Evolutionary conservation across 352 stramenopile species (phyloP), one percentile per base, ranked within the genome.

Genomic region (Pseudoperonospora humuli): DNA sequence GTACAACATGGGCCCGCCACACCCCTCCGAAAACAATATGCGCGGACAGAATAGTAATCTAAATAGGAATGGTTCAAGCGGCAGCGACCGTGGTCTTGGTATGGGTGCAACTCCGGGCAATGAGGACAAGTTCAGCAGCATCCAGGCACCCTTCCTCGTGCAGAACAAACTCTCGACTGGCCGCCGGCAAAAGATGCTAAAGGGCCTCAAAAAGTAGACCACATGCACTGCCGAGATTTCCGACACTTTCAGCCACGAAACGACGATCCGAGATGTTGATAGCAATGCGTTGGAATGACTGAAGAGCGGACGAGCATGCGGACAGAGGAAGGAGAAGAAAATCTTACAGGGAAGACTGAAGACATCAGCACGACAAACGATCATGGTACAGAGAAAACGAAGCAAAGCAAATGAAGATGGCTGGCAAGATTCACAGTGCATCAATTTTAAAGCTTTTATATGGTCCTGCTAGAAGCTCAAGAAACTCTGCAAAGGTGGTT

Each of bases 131-230:
- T 90, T 85, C 51, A 86, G 71, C 67, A 87, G 64, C 52, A 90
- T 93, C 41, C 80, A 90, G 63, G 80, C 80, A 37, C 80, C 80
- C 10, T 93, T 93, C 61, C 61, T 90, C 39, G 68, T 77, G 45
- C 74, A 84, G 57, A 88, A 86, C 63, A 93, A 93, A 54, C 70
- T 93, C 28, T 93, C 80, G 26, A 87, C 77, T 5, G 76, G 78
- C 23, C 77, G 77, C 36, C 70, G 80, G 11, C 80, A 93, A 67
- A 90, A 89, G 62, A 93, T 93, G 75, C 64, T 93, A 20, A 93
- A 93, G 74, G 77, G 79, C 10, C 61, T 93, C 34, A 90, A 87
- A 61, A 93, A 93, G 60, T 93, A 87, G 65, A 58, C 10, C 29
- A 46, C 11, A 19, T 21, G 40, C 31, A 39, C 35, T 31, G 23